These are phyloP conservation scores for Trifolium pratense DNA, from an alignment of 306 rosid genomes.

Conservation along the genomic window DNA sequence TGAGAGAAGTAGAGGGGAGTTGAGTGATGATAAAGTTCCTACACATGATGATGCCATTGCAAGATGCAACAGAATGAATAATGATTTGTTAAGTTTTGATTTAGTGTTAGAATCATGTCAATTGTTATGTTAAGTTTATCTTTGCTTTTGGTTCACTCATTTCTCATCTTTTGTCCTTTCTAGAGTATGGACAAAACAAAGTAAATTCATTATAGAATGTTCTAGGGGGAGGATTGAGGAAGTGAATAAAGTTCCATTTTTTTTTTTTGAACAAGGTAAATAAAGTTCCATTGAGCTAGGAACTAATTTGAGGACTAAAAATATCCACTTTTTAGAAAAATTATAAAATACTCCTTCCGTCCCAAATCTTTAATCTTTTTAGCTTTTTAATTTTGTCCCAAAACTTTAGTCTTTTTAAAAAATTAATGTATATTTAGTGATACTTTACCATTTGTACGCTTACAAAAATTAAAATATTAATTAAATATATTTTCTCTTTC, in stretches of 20 bases:
- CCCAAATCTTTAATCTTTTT: no score
- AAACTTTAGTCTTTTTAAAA: no score
- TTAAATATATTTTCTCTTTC: no score
- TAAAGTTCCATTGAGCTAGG: not conserved
- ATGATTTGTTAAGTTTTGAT: constrained; percentile 6
- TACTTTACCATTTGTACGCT: no score
- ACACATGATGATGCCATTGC: constrained; percentile 50
- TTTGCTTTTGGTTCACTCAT: constrained; percentile 45
- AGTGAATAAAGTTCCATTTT: not conserved
- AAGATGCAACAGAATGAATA: constrained; percentile 21
- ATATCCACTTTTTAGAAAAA: no score
- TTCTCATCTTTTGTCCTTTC: constrained; percentile 45
- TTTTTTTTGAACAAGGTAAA: no score
- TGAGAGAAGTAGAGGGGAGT: constrained; percentile 25
- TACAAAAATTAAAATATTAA: no score
- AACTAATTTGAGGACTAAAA: no score
- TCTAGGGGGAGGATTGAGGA: not conserved
- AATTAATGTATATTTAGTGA: no score
- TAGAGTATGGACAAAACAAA: constrained; percentile 15
- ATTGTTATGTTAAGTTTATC: constrained; percentile 23
- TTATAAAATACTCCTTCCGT: no score
- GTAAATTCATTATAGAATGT: not conserved
- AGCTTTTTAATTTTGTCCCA: no score
- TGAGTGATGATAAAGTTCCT: constrained; percentile 34
- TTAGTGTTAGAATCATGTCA: not conserved